phyloP scores from a whole-genome alignment of 2,329 filamentous ascomycete species.

The Myriangium duriaei region DNA sequence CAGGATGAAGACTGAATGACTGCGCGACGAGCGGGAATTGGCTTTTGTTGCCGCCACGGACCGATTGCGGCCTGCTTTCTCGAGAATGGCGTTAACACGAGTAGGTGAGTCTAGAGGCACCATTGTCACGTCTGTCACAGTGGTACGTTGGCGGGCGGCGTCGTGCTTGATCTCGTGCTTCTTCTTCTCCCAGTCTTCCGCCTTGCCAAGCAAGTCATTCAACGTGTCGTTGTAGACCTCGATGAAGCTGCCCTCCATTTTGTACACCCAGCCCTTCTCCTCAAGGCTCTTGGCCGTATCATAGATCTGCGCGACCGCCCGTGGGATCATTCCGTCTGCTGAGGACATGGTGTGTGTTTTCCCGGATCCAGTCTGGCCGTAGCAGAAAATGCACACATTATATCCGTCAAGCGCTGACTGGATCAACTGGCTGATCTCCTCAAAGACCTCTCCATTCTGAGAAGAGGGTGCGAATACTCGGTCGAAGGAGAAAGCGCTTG shows the following conservation, averaged over 20 bases:
- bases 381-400: conserved; percentile 98
- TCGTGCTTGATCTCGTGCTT: conserved; percentile 88
- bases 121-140: conserved; percentile 65
- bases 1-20: conserved; percentile 91
- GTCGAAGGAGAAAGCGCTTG: conserved; percentile 80
- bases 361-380: conserved; percentile 91
- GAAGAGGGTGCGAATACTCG: conserved; percentile 72
- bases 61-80: conserved; percentile 70
- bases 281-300: conserved; percentile 69
- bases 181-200: conserved; percentile 61
- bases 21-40: conserved; percentile 87
- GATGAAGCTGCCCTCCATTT: conserved; percentile 87
- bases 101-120: conserved; percentile 67
- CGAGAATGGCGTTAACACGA: conserved; percentile 67
- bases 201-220: conserved; percentile 70
- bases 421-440: conserved; percentile 91
- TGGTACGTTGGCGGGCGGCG: conserved; percentile 66
- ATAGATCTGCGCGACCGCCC: conserved; percentile 88
- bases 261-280: conserved; percentile 89
- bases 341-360: conserved; percentile 97
- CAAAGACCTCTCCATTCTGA: conserved; percentile 78
- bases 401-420: conserved; percentile 94
- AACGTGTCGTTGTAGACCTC: conserved; percentile 98
- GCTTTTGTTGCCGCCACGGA: conserved; percentile 95
- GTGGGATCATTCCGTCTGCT: conserved; percentile 84